phyloP scores from a whole-genome alignment of 306 rosid species.

The Malus sylvestris region DNA sequence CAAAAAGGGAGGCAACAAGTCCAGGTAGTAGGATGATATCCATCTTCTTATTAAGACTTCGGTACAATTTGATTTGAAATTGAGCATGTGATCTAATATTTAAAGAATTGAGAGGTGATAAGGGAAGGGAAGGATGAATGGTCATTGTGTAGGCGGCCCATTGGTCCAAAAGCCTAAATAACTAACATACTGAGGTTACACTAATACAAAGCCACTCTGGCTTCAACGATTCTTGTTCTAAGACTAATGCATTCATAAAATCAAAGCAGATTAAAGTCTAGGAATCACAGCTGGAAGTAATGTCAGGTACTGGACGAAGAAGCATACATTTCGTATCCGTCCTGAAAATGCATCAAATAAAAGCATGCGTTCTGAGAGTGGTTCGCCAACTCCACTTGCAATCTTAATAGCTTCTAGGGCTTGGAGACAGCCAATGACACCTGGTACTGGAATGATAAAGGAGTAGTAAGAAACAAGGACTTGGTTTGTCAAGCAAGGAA shows the following conservation, averaged over 20 bases:
- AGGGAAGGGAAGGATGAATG: neutral
- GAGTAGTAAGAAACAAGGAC: neutral
- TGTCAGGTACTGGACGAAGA: neutral
- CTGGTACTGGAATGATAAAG: constrained; percentile 66
- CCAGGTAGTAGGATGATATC: neutral
- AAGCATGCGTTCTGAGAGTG: constrained; percentile 90
- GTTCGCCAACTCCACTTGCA: constrained; percentile 80
- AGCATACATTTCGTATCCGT: constrained; percentile 70
- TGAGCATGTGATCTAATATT: neutral
- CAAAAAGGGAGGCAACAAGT: neutral
- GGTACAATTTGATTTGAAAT: neutral
- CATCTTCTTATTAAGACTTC: neutral
- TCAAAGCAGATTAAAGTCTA: no score
- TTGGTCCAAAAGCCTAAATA: neutral
- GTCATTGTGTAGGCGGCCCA: neutral
- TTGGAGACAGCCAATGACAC: constrained; percentile 93
- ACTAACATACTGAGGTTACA: neutral
- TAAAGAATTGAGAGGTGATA: neutral
- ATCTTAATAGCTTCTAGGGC: constrained; percentile 95
- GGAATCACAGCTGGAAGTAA: neutral
- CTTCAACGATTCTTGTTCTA: neutral
- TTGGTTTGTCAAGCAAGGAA: neutral
- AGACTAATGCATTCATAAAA: no score
- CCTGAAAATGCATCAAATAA: constrained; percentile 78
- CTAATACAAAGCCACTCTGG: neutral